phyloP scores from a whole-genome alignment of 345 rosid genomes.

The Clarkia xantiana region DNA sequence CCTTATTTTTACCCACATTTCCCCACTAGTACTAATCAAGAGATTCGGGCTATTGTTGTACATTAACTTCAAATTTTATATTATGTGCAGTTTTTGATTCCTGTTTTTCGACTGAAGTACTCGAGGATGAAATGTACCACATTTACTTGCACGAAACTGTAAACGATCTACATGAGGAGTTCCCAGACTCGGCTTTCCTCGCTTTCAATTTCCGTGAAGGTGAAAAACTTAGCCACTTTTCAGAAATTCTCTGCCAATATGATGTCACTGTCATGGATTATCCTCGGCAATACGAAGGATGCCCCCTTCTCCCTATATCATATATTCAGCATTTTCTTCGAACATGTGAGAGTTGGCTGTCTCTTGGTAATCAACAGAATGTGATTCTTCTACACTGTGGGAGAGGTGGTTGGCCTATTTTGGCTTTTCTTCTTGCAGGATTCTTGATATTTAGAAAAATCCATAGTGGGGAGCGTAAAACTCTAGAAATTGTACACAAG shows the following conservation, averaged over 20 bases:
- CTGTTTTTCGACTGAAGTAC: conserved; percentile 80
- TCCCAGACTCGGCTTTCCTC: conserved; percentile 63
- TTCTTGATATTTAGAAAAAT: conserved; percentile 70
- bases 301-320: conserved; percentile 78
- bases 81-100: conserved; percentile 75
- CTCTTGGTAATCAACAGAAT: conserved; percentile 56
- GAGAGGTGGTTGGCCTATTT: conserved; percentile 96
- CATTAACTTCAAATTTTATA: conserved; percentile 2
- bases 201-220: conserved; percentile 92
- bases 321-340: conserved; percentile 86
- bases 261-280: conserved; percentile 86
- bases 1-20: conserved; percentile 1
- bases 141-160: conserved; percentile 60
- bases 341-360: conserved; percentile 79
- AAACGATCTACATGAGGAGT: conserved; percentile 66
- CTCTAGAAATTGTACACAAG: conserved; percentile 82
- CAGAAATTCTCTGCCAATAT: conserved; percentile 51
- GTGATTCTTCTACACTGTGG: conserved; percentile 78
- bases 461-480: conserved; percentile 65
- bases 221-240: conserved; percentile 57
- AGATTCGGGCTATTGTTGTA: not conserved
- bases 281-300: conserved; percentile 89
- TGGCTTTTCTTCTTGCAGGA: conserved; percentile 75
- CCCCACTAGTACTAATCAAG: not conserved
- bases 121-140: conserved; percentile 54